Conservation (phyloP, 2,329 filamentous ascomycete genomes). For the Monosporascus cannonballus region DNA sequence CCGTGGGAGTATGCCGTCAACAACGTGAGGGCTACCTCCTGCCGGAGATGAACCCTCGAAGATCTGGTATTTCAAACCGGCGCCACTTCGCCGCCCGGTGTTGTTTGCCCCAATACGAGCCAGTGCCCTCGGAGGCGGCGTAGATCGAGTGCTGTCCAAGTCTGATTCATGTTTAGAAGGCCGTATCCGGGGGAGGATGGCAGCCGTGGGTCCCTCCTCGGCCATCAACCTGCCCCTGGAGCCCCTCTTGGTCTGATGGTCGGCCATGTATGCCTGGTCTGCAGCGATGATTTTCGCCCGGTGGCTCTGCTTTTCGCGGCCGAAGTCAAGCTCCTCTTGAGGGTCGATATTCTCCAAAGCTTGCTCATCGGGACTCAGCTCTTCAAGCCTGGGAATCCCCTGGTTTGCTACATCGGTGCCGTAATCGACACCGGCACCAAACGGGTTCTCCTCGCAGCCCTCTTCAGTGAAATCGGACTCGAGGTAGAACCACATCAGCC, state of each 20-base stretch:
- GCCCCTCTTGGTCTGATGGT: constrained; percentile 54
- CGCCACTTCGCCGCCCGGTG: constrained; percentile 37
- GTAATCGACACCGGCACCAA: constrained; percentile 67
- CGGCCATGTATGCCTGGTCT: constrained; percentile 63
- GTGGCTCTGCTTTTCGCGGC: constrained; percentile 58
- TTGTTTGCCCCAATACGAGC: constrained; percentile 29
- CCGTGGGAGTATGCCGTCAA: constrained; percentile 48
- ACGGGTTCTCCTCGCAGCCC: constrained; percentile 84
- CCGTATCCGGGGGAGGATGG: constrained; percentile 56
- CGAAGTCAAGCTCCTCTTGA: constrained; percentile 34
- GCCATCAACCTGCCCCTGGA: constrained; percentile 29
- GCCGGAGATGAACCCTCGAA: constrained; percentile 57
- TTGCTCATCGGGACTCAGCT: constrained; percentile 60
- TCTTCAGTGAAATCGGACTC: constrained; percentile 92
- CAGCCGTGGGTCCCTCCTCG: constrained; percentile 47
- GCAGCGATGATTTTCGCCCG: constrained; percentile 68
- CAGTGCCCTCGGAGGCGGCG: constrained; percentile 40
- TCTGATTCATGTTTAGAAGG: constrained; percentile 57
- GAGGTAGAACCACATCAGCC: constrained; percentile 99
- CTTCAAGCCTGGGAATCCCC: constrained; percentile 61
- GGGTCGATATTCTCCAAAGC: constrained; percentile 70
- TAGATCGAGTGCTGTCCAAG: constrained; percentile 46
- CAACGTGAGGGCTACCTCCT: constrained; percentile 41
- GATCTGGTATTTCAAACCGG: constrained; percentile 52
- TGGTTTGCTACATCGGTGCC: constrained; percentile 59